These are phyloP conservation scores for Salix udensis DNA, from an alignment of 345 rosid species.

Conservation along the genomic window DNA sequence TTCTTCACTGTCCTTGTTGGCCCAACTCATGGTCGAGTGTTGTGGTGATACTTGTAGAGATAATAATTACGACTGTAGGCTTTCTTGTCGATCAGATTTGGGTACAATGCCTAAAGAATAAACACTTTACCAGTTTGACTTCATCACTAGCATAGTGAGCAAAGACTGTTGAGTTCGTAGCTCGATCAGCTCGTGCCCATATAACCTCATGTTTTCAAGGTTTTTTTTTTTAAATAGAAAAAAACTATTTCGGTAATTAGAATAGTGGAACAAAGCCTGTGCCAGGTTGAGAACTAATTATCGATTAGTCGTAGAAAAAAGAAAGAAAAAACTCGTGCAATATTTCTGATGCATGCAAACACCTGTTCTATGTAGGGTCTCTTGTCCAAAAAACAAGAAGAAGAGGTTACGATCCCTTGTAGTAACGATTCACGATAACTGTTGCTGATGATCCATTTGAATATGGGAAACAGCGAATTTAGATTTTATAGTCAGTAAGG, in stretches of 20 bases:
- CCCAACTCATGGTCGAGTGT: neutral
- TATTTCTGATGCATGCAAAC: neutral
- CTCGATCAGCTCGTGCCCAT: neutral
- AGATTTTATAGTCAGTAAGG: neutral
- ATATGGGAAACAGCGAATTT: neutral
- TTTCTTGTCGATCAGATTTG: neutral
- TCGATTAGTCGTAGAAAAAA: neutral
- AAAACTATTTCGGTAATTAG: neutral
- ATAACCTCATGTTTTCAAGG: neutral
- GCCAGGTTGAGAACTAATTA: neutral
- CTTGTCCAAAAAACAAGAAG: too few species aligned
- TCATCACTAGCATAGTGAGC: neutral
- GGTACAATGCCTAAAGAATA: neutral
- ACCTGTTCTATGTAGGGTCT: too few species aligned
- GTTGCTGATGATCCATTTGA: too few species aligned
- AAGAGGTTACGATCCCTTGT: too few species aligned
- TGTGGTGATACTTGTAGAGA: neutral
- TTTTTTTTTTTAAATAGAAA: neutral
- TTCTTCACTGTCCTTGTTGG: neutral
- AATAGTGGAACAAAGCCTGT: neutral
- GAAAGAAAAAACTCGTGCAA: neutral
- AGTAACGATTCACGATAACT: too few species aligned
- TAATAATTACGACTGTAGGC: neutral
- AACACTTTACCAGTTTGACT: neutral
- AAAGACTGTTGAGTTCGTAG: neutral